phyloP scores from a whole-genome alignment of 2,329 filamentous ascomycete genomes.

The Blastomyces percursus region DNA sequence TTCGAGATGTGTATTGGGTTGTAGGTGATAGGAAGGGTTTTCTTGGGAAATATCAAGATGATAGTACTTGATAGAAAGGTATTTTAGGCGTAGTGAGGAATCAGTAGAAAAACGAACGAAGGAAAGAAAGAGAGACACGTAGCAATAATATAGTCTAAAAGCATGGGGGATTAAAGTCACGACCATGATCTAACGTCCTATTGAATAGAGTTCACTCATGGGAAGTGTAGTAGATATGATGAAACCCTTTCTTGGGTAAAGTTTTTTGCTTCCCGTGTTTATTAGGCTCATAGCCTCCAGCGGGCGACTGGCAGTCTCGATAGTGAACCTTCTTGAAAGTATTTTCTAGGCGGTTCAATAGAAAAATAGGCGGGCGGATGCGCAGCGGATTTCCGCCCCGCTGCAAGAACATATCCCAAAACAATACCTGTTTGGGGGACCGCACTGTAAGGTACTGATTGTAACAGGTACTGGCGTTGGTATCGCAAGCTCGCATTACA shows the following conservation, averaged over 20 bases:
- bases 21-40: neutral
- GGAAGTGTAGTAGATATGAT: neutral
- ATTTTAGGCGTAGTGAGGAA: neutral
- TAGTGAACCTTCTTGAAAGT: neutral
- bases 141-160: neutral
- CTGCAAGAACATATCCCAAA: neutral
- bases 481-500: neutral
- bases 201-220: neutral
- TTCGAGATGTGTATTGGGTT: neutral
- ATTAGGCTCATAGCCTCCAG: neutral
- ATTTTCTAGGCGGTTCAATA: neutral
- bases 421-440: neutral
- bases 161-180: neutral
- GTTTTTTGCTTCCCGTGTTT: neutral
- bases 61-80: neutral
- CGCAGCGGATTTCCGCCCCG: neutral
- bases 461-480: neutral
- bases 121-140: neutral
- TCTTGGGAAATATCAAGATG: neutral
- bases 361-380: neutral
- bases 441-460: neutral
- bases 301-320: neutral
- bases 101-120: neutral
- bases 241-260: neutral
- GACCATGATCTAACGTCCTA: neutral